Evolutionary conservation across 2,329 filamentous ascomycete genomes (phyloP), one percentile per base, ranked within the genome.

Genomic region (Niveomyces coronatus): DNA sequence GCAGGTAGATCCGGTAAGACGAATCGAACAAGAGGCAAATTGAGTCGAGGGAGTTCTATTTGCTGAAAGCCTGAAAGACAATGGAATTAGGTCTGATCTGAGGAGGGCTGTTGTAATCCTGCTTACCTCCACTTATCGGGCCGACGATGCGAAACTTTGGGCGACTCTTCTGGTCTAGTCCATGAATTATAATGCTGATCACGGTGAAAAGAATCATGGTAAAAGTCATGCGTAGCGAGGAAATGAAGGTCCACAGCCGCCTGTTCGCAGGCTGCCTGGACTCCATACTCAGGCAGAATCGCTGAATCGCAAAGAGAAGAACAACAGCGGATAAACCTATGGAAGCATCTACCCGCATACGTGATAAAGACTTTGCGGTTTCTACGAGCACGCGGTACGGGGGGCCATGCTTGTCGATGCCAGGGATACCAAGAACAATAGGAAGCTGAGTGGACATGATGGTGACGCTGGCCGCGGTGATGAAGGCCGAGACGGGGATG

Each of bases 171-270:
- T 54, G n/a, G 16, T 4, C 67, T 63, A 37, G 57, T 8, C 73
- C 61, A 48, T 85, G 81, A 39, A 74, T 72, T 4, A 85, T 63
- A 43, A 71, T 85, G 54, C 81, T 82, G 52, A 88, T 75, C 44
- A 87, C 57, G 3, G 80, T 85, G 56, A 85, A 87, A 2, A 88
- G 66, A 16, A 87, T 55, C 51, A 88, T 83, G 39, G 85, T 76
- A 49, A 88, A 84, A 0, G 76, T 82, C 19, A 84, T 78, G 9
- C 84, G 74, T 6, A 88, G 64, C 0, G 85, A 87, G n/a, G 76
- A 79, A 24, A 76, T 54, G 56, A 85, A 85, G 51, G 85, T 83
- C 70, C 78, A 86, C 5, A 74, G 51, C 55, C 81, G 81, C 42
- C 71, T 70, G 33, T 64, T 66, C 5, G 63, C 53, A 0, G 84